phyloP scores from a whole-genome alignment of 352 stramenopile species.

The Thraustotheca clavata region DNA sequence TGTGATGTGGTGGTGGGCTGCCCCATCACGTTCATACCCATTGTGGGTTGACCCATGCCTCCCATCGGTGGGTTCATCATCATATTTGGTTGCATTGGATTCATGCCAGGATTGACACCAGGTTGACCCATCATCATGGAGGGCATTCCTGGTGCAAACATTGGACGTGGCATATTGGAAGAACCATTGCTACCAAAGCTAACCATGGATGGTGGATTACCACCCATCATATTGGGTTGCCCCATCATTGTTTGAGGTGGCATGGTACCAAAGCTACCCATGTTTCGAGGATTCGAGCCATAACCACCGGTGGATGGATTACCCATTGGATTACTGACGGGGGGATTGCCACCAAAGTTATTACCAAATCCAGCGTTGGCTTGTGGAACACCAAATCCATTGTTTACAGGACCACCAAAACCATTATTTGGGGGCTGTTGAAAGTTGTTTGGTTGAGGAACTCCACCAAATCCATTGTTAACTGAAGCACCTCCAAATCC shows the following conservation, averaged over 20 bases:
- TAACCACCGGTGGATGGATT: not conserved
- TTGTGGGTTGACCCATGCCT: not conserved
- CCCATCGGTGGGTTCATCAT: constrained; percentile 3
- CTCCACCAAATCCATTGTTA: constrained; percentile 2
- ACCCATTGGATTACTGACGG: not conserved
- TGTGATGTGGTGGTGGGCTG: not conserved
- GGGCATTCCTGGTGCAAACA: not conserved
- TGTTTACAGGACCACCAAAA: not conserved
- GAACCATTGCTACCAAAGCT: constrained; percentile 19
- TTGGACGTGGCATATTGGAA: not conserved
- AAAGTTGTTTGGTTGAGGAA: not conserved
- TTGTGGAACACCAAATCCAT: not conserved
- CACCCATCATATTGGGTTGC: not conserved
- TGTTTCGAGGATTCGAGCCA: not conserved
- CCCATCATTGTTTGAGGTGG: not conserved
- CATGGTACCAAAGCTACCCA: not conserved
- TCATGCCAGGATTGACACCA: not conserved
- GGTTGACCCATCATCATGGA: not conserved
- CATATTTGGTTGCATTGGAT: not conserved
- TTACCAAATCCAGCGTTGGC: no score
- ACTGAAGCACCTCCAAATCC: not conserved
- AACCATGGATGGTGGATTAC: not conserved
- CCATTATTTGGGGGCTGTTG: not conserved
- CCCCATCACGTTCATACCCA: not conserved
- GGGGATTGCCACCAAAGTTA: constrained; percentile 7